Evolutionary conservation across 75 land plant genomes (phyloP), one percentile per base, ranked within the genome.

Genomic region (Pinus albicaulis): DNA sequence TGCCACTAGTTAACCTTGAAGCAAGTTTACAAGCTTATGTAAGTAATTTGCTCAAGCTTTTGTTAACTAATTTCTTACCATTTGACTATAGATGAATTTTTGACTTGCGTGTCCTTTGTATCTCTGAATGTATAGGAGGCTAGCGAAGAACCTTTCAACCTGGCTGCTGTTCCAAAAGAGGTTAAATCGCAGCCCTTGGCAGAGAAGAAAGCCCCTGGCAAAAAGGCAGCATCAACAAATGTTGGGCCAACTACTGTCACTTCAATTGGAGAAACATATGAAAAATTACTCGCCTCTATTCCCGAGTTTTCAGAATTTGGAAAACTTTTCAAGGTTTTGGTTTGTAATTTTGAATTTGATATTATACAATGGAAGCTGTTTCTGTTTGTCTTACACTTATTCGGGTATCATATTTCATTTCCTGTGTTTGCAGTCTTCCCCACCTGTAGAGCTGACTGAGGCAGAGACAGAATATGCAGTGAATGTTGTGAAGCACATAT

Each of bases 391-490:
- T 6, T 17, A 6, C 34, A 64, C 19, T 31, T 64, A 16, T 6
- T 64, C 17, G 11, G 20, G 48, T 68, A n/a, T 11, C 48, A 19
- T 68, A 2, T 68, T n/a, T 41, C 20, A 17, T n/a, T 41, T 68
- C 52, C 26, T 79, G 26, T 80, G 68, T 66, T 66, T 62, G 31
- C 88, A 96, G 99, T 96, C 99, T 71, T 92, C 99, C 70, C 77
- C 89, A 68, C 92, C 93, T 61, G 98, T 92, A 25, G 99, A 96
- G 83, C 88, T 96, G 24, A 96, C 99, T 57, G 99, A 96, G 80
- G 90, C 96, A 60, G 99, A 96, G 78, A 96, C 99, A 19, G 99
- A 96, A 68, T 96, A 96, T 82, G 84, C 98, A 28, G 98, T 96
- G 36, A 92, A 90, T 82, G 99, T 90, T 57, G 95, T 96, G 66